Evolutionary conservation across 78 protist genomes (phyloP), one percentile per base, ranked within the genome.

Genomic region (Cavenderia fasciculata): DNA sequence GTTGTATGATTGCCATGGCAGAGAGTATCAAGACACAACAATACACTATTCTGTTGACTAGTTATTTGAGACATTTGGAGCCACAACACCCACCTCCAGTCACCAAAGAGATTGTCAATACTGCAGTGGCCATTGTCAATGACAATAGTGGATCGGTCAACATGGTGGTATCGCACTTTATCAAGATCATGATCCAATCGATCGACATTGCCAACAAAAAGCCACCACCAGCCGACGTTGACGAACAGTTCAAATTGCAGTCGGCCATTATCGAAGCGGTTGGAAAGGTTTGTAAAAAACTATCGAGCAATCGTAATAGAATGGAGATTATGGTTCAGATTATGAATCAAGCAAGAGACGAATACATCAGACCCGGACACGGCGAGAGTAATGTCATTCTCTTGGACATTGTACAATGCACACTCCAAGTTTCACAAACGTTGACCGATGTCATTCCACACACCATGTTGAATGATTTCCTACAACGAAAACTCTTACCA

Each of bases 291-390:
- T 47, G 73, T 44, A 65, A 59, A 41, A 82, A 82, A 29, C 44
- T 19, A 1, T 59, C 62, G 6, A 25, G 61, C 0, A 29, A 76
- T 4, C 12, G 47, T n/a, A 44, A 61, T 7, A 82, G 57, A 51
- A 59, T 82, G 49, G 90, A 82, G n/a, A 69, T 69, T n/a, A 82
- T 82, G 90, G 54, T 21, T 21, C 65, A 68, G 23, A 68, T 82
- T 44, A 82, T 82, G 59, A 82, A 68, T 31, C 19, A 29, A 0
- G 12, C 68, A 0, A 34, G 78, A 29, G 78, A 68, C 11, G 19
- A 47, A 12, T 54, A 7, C 14, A 54, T 12, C 14, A n/a, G 59
- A 1, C 12, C 27, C 33, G 33, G 34, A 56, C 19, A 25, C 8
- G 3, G 57, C 4, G 34, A 14, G 41, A 41, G 33, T 4, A 74